Conservation (phyloP, 345 rosid genomes). For the Syzygium aromaticum region DNA sequence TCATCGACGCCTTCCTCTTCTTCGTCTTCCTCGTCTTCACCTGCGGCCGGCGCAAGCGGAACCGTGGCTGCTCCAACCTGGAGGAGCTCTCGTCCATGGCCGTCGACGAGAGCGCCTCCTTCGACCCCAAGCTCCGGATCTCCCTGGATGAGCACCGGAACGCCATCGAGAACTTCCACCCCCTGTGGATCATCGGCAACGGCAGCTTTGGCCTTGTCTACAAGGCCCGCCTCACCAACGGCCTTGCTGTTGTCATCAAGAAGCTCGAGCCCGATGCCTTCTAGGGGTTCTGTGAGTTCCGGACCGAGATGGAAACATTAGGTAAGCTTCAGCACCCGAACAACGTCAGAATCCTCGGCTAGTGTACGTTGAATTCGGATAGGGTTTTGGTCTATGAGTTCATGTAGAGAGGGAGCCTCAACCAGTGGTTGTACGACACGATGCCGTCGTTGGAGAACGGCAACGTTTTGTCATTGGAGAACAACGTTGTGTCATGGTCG, state of each 20-base stretch:
- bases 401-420: conserved; percentile 61
- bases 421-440: conserved; percentile 56
- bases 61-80: not conserved
- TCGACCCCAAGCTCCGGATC: conserved; percentile 48
- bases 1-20: conserved; percentile 14
- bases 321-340: conserved; percentile 49
- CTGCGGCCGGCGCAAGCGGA: conserved; percentile 13
- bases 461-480: not conserved
- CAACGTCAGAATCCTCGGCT: conserved; percentile 65
- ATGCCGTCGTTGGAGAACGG: not conserved
- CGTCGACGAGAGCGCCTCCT: conserved; percentile 33
- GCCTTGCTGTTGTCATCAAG: conserved; percentile 64
- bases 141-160: conserved; percentile 52
- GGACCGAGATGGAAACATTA: conserved; percentile 77
- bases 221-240: conserved; percentile 41
- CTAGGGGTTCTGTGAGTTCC: conserved; percentile 80
- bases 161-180: conserved; percentile 59
- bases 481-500: not conserved
- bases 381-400: conserved; percentile 74
- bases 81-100: no score
- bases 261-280: conserved; percentile 70
- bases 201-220: conserved; percentile 88
- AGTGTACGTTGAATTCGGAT: conserved; percentile 57
- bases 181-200: conserved; percentile 64
- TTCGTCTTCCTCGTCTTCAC: conserved; percentile 8